Evolutionary conservation across 2,329 filamentous ascomycete species (phyloP).

Genomic region (Ophiosphaerella korrae): DNA sequence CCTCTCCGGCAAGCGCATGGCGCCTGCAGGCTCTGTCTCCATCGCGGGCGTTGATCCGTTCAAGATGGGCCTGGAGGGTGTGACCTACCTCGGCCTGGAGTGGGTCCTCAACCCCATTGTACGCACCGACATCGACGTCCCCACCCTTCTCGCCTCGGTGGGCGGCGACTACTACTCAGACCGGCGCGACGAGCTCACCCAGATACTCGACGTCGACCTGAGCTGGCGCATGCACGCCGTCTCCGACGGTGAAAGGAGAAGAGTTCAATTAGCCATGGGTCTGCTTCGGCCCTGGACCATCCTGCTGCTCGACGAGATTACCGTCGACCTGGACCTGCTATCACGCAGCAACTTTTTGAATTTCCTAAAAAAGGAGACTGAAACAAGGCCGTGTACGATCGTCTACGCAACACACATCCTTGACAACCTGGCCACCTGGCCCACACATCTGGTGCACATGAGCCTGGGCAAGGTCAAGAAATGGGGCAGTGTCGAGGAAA

Average conservation of each 20-base stretch:
- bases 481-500: slow-evolving; percentile 75
- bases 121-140: slow-evolving; percentile 90
- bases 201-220: slow-evolving; percentile 88
- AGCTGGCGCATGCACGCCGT: slow-evolving; percentile 96
- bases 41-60: slow-evolving; percentile 91
- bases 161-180: slow-evolving; percentile 83
- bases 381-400: slow-evolving; percentile 80
- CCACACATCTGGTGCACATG: slow-evolving; percentile 96
- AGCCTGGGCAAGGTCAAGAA: slow-evolving; percentile 85
- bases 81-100: slow-evolving; percentile 95
- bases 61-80: slow-evolving; percentile 84
- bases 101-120: slow-evolving; percentile 99
- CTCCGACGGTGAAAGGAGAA: slow-evolving; percentile 85
- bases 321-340: slow-evolving; percentile 91
- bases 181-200: slow-evolving; percentile 83
- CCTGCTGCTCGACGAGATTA: slow-evolving; percentile 92
- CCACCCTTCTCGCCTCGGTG: slow-evolving; percentile 80
- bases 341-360: slow-evolving; percentile 81
- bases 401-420: slow-evolving; percentile 98
- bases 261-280: slow-evolving; percentile 96
- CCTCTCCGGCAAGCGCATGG: slow-evolving; percentile 91
- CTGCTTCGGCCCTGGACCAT: slow-evolving; percentile 89
- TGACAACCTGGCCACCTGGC: slow-evolving; percentile 93
- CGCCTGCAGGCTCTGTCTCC: slow-evolving; percentile 73
- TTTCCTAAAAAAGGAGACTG: slow-evolving; percentile 87